phyloP scores from a whole-genome alignment of 2,329 filamentous ascomycete species.

The Alternaria atra region DNA sequence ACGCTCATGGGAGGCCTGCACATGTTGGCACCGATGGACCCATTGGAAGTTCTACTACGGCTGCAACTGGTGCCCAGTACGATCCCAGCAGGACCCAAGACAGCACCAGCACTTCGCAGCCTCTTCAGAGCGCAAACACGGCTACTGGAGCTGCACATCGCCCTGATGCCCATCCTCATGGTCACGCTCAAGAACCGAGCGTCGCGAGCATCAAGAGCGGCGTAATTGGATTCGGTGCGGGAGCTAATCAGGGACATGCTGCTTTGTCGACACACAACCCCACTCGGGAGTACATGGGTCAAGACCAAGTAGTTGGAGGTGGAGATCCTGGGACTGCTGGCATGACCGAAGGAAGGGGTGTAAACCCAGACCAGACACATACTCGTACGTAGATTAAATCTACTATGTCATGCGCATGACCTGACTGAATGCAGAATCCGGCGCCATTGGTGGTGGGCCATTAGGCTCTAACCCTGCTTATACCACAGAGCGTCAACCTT shows the following conservation, averaged over 20 bases:
- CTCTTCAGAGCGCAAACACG: constrained; percentile 1
- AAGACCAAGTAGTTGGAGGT: constrained; percentile 29
- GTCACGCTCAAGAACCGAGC: constrained; percentile 34
- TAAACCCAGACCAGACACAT: constrained; percentile 18
- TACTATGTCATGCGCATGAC: not conserved
- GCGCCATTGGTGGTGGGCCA: constrained; percentile 6
- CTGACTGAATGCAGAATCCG: constrained; percentile 22
- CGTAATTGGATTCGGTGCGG: constrained; percentile 48
- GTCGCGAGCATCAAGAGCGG: constrained; percentile 53
- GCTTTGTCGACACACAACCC: constrained; percentile 29
- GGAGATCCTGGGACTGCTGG: constrained; percentile 24
- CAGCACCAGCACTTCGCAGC: not conserved
- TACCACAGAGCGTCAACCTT: constrained; percentile 11
- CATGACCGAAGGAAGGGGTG: constrained; percentile 6
- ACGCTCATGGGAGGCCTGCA: constrained; percentile 8
- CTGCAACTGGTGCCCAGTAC: not conserved
- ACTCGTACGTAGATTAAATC: constrained; percentile 33
- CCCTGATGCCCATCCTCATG: constrained; percentile 26
- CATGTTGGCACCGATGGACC: constrained; percentile 16
- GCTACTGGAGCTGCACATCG: constrained; percentile 19
- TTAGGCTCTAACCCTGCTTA: not conserved
- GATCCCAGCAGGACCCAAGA: constrained; percentile 5
- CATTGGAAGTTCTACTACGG: constrained; percentile 6
- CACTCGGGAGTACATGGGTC: constrained; percentile 18
- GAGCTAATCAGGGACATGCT: constrained; percentile 33